phyloP scores from a whole-genome alignment of 768 basidiomycete species.

The Mycena crocata region DNA sequence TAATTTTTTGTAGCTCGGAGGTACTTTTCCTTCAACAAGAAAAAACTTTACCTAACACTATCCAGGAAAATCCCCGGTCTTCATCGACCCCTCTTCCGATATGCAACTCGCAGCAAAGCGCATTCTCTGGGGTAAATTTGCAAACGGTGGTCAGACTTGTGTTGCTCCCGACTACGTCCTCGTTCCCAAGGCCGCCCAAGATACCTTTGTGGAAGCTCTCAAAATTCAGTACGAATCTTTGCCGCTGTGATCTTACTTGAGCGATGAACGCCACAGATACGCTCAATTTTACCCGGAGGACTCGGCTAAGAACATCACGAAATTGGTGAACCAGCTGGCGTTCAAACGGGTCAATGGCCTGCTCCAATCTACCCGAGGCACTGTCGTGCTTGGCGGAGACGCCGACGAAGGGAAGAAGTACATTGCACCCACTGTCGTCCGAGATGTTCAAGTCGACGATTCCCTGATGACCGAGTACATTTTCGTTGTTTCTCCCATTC shows the following conservation, averaged over 20 bases:
- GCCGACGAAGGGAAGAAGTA: slow-evolving; percentile 67
- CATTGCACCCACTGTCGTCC: slow-evolving; percentile 81
- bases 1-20: slow-evolving; percentile 59
- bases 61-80: slow-evolving; percentile 76
- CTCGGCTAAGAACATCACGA: slow-evolving; percentile 38
- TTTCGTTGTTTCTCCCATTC: background rate
- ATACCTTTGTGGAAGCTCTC: slow-evolving; percentile 57
- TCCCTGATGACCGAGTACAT: slow-evolving; percentile 82
- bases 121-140: slow-evolving; percentile 86
- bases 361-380: slow-evolving; percentile 75
- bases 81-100: slow-evolving; percentile 78
- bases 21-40: slow-evolving; percentile 19
- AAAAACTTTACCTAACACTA: background rate
- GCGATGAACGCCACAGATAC: slow-evolving; percentile 49
- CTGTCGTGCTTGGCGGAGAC: slow-evolving; percentile 72
- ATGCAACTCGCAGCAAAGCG: slow-evolving; percentile 73
- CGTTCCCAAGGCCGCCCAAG: slow-evolving; percentile 58
- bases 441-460: slow-evolving; percentile 70
- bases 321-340: slow-evolving; percentile 65
- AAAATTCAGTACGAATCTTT: slow-evolving; percentile 49
- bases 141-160: slow-evolving; percentile 84
- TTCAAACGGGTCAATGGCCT: slow-evolving; percentile 70
- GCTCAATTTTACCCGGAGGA: slow-evolving; percentile 65
- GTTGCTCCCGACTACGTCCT: slow-evolving; percentile 70
- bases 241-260: background rate